These are phyloP conservation scores for Chrysoporthe austroafricana DNA, from an alignment of 2,329 filamentous ascomycete species.

Conservation along the genomic window DNA sequence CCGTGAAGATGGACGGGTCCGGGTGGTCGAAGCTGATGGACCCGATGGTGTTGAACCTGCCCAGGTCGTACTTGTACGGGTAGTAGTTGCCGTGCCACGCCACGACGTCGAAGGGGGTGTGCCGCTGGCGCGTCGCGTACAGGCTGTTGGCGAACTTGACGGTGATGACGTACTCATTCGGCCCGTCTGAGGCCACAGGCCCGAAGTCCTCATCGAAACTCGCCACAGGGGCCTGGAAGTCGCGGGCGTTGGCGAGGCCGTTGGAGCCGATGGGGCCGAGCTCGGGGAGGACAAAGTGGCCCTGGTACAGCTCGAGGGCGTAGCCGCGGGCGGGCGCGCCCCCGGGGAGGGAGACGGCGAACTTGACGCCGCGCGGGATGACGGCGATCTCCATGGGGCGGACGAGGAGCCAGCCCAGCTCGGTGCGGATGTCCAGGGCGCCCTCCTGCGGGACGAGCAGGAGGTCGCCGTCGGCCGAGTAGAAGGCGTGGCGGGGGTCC, in stretches of 20 bases:
- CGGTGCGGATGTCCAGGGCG: slow-evolving; percentile 74
- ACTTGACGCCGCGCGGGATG: slow-evolving; percentile 74
- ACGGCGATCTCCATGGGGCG: slow-evolving; percentile 78
- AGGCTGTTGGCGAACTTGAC: slow-evolving; percentile 71
- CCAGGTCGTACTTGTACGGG: slow-evolving; percentile 81
- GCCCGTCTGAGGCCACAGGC: slow-evolving; percentile 43
- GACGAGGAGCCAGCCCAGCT: slow-evolving; percentile 75
- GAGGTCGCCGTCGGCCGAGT: slow-evolving; percentile 81
- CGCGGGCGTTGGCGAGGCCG: slow-evolving; percentile 73
- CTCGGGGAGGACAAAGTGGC: slow-evolving; percentile 73
- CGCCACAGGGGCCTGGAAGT: slow-evolving; percentile 76
- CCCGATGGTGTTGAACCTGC: slow-evolving; percentile 75
- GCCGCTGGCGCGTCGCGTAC: slow-evolving; percentile 67
- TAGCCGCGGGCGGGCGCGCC: slow-evolving; percentile 68
- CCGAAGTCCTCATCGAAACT: slow-evolving; percentile 64
- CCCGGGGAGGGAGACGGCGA: slow-evolving; percentile 68
- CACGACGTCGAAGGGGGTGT: slow-evolving; percentile 78
- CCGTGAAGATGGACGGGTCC: slow-evolving; percentile 78
- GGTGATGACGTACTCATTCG: slow-evolving; percentile 52
- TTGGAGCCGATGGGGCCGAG: slow-evolving; percentile 75
- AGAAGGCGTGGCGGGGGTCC: slow-evolving; percentile 76
- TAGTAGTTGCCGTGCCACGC: slow-evolving; percentile 83
- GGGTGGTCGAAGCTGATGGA: slow-evolving; percentile 77
- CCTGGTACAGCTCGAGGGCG: slow-evolving; percentile 74
- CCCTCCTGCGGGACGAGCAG: slow-evolving; percentile 78